Percentiles rank a stretch among this genome's conserved stretches.
Conservation (phyloP, 2,329 filamentous ascomycete genomes). For the Berkeleyomyces basicola region DNA sequence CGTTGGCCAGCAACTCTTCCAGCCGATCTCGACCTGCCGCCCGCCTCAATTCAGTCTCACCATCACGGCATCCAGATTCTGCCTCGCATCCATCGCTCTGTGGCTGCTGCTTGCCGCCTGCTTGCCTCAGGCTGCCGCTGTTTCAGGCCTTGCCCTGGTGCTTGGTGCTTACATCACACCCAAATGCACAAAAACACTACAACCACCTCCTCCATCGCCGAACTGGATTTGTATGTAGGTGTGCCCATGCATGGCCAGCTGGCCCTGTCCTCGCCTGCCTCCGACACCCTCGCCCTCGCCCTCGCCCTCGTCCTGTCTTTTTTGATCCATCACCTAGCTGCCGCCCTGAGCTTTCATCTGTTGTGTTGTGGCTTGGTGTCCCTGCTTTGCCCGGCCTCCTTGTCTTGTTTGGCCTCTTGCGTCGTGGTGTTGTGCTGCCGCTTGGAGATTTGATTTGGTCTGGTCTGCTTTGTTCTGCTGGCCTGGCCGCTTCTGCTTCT, state of each 20-base stretch:
- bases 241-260: not conserved
- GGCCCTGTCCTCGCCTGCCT: not conserved
- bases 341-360: not conserved
- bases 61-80: too few relatives aligned
- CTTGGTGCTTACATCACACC: too few relatives aligned
- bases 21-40: not conserved
- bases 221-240: not conserved
- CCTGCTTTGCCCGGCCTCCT: not conserved
- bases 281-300: not conserved
- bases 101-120: not conserved
- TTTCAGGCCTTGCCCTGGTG: not conserved
- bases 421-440: not conserved
- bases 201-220: too few relatives aligned
- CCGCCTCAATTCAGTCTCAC: not conserved
- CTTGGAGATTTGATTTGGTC: not conserved
- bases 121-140: not conserved
- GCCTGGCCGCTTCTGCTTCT: not conserved
- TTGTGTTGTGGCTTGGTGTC: not conserved
- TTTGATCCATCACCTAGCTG: not conserved
- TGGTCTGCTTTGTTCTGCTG: not conserved
- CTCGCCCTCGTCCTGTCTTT: not conserved
- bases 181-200: too few relatives aligned
- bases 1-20: too few relatives aligned
- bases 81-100: not conserved
- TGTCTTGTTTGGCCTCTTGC: not conserved